Evolutionary conservation across 1,139 yeast genomes (phyloP).

Genomic region (Blastobotrys capitulatus): DNA sequence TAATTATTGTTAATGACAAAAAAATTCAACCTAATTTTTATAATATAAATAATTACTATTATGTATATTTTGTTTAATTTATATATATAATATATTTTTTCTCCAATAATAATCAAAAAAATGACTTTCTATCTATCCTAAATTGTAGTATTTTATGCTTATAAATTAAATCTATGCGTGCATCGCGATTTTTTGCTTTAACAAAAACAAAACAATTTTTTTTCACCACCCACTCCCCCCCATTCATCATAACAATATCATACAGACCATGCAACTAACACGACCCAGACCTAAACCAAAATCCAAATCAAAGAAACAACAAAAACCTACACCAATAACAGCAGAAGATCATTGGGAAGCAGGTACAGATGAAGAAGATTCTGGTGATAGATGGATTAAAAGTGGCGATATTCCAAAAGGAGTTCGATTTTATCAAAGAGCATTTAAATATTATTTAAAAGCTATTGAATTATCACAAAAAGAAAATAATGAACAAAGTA

Average conservation of each 20-base stretch:
- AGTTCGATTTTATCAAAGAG: slow-evolving; percentile 27
- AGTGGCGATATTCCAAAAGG: slow-evolving; percentile 30
- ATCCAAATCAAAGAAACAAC: slow-evolving; percentile 9
- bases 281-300: slow-evolving; percentile 6
- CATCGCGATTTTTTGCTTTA: too few relatives aligned
- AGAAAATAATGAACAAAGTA: not conserved
- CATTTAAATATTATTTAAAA: slow-evolving; percentile 19
- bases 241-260: not conserved
- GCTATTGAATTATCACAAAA: slow-evolving; percentile 14
- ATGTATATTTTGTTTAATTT: too few relatives aligned
- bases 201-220: too few relatives aligned
- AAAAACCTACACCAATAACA: slow-evolving; percentile 16
- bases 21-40: too few relatives aligned
- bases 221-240: too few relatives aligned
- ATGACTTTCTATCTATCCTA: too few relatives aligned
- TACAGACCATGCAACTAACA: not conserved
- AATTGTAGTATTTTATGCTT: too few relatives aligned
- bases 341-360: slow-evolving; percentile 25
- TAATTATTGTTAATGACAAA: too few relatives aligned
- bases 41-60: too few relatives aligned
- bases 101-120: too few relatives aligned
- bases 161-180: too few relatives aligned
- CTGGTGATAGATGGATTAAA: slow-evolving; percentile 31
- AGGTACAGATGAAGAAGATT: slow-evolving; percentile 28
- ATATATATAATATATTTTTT: too few relatives aligned